A percentile compares a stretch with the other conserved stretches of the same genome.
Conservation (phyloP, 306 rosid species). For the Casuarina equisetifolia region DNA sequence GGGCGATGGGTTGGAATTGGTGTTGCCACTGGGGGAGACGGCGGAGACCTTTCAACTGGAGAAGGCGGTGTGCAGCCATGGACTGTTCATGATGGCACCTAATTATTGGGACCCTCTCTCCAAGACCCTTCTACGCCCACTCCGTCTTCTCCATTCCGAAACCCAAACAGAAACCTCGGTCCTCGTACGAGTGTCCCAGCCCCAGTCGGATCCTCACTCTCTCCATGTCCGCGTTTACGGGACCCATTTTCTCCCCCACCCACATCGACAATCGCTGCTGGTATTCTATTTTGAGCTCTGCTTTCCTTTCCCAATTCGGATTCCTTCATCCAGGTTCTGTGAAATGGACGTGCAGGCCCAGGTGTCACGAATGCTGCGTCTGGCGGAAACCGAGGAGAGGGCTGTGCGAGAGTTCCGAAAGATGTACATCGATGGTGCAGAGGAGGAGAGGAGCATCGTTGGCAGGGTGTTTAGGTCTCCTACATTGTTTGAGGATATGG, state of each 20-base stretch:
- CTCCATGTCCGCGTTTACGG: slow-evolving; percentile 28
- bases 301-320: neutral
- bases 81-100: slow-evolving; percentile 62
- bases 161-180: neutral
- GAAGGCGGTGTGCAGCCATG: slow-evolving; percentile 52
- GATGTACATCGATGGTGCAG: neutral
- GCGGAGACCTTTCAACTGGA: slow-evolving; percentile 32
- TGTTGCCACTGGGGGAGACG: slow-evolving; percentile 31
- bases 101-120: slow-evolving; percentile 49
- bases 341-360: slow-evolving; percentile 23
- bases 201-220: neutral
- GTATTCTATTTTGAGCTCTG: neutral
- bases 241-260: slow-evolving; percentile 25
- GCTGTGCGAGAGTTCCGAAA: slow-evolving; percentile 33
- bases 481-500: slow-evolving; percentile 58
- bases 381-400: slow-evolving; percentile 38
- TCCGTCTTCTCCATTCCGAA: slow-evolving; percentile 25
- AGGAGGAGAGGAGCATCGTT: slow-evolving; percentile 17
- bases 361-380: slow-evolving; percentile 52
- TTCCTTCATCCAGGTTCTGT: neutral
- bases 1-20: slow-evolving; percentile 7
- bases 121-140: slow-evolving; percentile 47
- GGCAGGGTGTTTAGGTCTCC: slow-evolving; percentile 58
- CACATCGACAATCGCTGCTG: slow-evolving; percentile 27
- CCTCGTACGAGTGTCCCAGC: slow-evolving; percentile 35